Evolutionary conservation across 106 monocot species (phyloP), one percentile per base, ranked within the genome.

Genomic region (Apostasia ramifera): DNA sequence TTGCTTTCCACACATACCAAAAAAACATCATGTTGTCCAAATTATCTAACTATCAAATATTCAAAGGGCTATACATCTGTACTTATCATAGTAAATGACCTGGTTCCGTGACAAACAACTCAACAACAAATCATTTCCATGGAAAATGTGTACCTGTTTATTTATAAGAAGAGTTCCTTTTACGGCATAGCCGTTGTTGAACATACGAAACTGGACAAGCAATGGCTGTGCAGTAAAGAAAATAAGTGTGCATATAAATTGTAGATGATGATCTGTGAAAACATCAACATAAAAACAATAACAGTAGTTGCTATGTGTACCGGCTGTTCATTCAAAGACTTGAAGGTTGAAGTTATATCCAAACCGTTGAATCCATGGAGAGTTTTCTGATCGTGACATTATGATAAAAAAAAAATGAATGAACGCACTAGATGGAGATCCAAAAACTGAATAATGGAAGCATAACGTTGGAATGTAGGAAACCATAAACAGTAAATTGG

Each of bases 161-260:
- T 88, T 64, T 0, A 82, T 45, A 3, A 92, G 78, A 68, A 88
- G 78, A 57, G 92, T 92, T 76, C 88, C 92, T 62, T 92, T 92
- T 2, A 78, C 84, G 76, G 82, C 85, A 73, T 2, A 70, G 26
- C 92, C 92, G 70, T 92, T 79, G 61, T 88, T 55, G 76, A 92
- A 92, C 76, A 92, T 66, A 3, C 92, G 88, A 70, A 76, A 59
- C 67, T 92, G 92, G 14, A 85, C 76, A 52, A 92, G 81, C 10
- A 92, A 71, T 68, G 92, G 92, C 92, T 92, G 66, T 38, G 7
- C 26, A 10, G 74, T 1, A 65, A 72, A 49, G 58, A 40, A 65
- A 40, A 39, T 12, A 2, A 59, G 2, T 1, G 37, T 8, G 3
- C 5, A 8, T 59, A 47, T 4, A 9, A 64, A 64, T 47, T 47